Percentiles rank a stretch among this genome's conserved stretches.
Conservation (phyloP, 768 basidiomycete genomes). For the Mycena alexandri region DNA sequence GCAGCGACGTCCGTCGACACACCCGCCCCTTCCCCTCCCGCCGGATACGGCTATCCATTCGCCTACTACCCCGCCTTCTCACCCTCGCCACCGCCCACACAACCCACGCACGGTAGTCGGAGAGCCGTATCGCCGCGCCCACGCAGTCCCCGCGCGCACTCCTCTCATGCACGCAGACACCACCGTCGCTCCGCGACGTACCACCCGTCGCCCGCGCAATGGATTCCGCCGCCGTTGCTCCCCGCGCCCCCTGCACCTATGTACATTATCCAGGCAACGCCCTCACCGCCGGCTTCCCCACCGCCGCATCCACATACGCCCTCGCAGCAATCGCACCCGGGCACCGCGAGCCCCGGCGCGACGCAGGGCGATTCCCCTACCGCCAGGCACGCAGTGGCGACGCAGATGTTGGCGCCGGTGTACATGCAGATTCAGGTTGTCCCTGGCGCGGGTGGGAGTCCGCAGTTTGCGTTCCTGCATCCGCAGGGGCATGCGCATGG, state of each 20-base stretch:
- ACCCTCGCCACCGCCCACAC: conserved; percentile 16
- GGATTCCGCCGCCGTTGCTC: conserved; percentile 18
- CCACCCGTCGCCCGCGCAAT: conserved; percentile 5
- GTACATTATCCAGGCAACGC: conserved; percentile 34
- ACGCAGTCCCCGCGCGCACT: conserved; percentile 1
- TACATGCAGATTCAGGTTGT: conserved; percentile 18
- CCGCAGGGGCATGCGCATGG: background rate
- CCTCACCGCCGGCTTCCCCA: background rate
- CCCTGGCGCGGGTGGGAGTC: conserved; percentile 1
- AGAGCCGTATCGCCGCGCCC: background rate
- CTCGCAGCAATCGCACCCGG: no score
- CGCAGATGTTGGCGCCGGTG: conserved; percentile 26
- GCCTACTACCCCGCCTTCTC: conserved; percentile 31
- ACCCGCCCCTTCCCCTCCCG: background rate
- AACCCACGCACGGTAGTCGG: background rate
- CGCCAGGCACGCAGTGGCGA: conserved; percentile 5
- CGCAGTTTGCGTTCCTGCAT: conserved; percentile 11
- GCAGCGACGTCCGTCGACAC: background rate
- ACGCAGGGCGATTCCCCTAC: background rate
- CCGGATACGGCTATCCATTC: background rate
- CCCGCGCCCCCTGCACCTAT: conserved; percentile 28
- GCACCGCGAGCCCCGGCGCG: background rate
- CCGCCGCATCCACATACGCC: background rate
- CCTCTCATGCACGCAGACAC: conserved; percentile 4
- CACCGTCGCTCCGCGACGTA: conserved; percentile 32